phyloP scores from a whole-genome alignment of 2,329 filamentous ascomycete genomes.

The Diaporthe citri region DNA sequence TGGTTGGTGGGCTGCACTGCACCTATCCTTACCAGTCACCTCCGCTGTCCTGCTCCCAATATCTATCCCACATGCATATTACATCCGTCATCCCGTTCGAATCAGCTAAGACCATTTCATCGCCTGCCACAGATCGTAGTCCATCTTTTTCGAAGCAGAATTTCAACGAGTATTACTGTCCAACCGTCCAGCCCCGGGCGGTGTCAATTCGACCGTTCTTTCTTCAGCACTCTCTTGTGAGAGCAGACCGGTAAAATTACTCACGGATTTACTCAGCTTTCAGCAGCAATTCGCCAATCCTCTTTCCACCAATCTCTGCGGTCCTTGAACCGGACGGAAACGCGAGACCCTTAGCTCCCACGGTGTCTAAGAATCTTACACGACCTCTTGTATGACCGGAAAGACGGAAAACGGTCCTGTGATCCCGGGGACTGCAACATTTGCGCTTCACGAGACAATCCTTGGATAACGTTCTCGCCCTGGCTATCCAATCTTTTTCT shows the following conservation, averaged over 20 bases:
- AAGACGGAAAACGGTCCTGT: slow-evolving; percentile 34
- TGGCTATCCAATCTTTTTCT: slow-evolving; percentile 45
- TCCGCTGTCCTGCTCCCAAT: slow-evolving; percentile 44
- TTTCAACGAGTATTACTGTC: slow-evolving; percentile 40
- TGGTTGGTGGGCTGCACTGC: slow-evolving; percentile 56
- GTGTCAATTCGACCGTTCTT: slow-evolving; percentile 21
- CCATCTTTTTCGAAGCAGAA: slow-evolving; percentile 39
- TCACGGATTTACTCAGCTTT: not conserved
- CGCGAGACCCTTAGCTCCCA: slow-evolving; percentile 19
- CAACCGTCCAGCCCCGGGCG: slow-evolving; percentile 36
- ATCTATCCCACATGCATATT: slow-evolving; percentile 38
- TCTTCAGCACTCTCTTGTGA: not conserved
- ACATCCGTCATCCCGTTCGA: slow-evolving; percentile 38
- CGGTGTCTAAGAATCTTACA: slow-evolving; percentile 23
- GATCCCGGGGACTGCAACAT: slow-evolving; percentile 27
- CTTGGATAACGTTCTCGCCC: slow-evolving; percentile 40
- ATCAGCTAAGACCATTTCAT: slow-evolving; percentile 48
- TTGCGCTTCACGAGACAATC: slow-evolving; percentile 37
- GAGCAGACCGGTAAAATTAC: not conserved
- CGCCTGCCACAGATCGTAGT: slow-evolving; percentile 42
- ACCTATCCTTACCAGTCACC: slow-evolving; percentile 47
- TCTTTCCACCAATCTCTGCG: slow-evolving; percentile 4
- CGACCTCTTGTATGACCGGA: slow-evolving; percentile 38
- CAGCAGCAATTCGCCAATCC: not conserved
- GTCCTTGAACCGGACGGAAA: slow-evolving; percentile 7